These are phyloP conservation scores for Pluteus cervinus DNA, from an alignment of 768 basidiomycete genomes.

Conservation along the genomic window DNA sequence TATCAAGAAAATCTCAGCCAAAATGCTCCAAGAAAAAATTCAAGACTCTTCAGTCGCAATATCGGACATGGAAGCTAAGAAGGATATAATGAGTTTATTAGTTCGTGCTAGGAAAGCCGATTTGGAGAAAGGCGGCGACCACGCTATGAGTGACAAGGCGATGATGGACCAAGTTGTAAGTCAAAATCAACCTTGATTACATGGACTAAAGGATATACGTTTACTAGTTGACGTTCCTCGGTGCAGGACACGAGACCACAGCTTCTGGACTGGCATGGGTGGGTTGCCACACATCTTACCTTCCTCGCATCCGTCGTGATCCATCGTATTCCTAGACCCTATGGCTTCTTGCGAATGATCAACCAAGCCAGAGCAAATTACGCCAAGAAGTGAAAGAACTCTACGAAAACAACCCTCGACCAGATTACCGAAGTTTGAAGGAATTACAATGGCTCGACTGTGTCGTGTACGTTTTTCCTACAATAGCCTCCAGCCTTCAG, in stretches of 20 bases:
- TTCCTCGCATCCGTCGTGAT: not conserved
- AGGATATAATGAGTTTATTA: constrained; percentile 48
- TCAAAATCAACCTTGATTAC: constrained; percentile 4
- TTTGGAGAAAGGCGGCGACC: constrained; percentile 25
- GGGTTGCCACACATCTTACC: constrained; percentile 4
- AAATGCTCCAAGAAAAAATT: constrained; percentile 36
- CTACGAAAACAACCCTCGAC: constrained; percentile 24
- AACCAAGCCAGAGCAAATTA: constrained; percentile 34
- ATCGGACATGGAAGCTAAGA: constrained; percentile 34
- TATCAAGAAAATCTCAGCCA: constrained; percentile 32
- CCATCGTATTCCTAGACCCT: constrained; percentile 27
- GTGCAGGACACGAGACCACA: constrained; percentile 41
- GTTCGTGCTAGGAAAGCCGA: constrained; percentile 37
- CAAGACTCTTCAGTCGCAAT: constrained; percentile 23
- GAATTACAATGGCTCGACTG: constrained; percentile 33
- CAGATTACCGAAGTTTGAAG: constrained; percentile 35
- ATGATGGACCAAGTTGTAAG: constrained; percentile 50
- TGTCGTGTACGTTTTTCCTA: no score
- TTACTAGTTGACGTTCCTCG: constrained; percentile 45
- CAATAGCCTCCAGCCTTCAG: no score
- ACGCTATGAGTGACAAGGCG: constrained; percentile 37
- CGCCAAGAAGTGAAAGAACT: constrained; percentile 37
- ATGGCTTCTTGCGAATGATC: constrained; percentile 46
- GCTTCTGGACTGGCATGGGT: constrained; percentile 46
- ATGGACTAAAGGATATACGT: no score